Percentiles rank a stretch among this genome's conserved stretches.
These are phyloP conservation scores for Trifolium fragiferum DNA, from an alignment of 306 rosid species.

Conservation along the genomic window DNA sequence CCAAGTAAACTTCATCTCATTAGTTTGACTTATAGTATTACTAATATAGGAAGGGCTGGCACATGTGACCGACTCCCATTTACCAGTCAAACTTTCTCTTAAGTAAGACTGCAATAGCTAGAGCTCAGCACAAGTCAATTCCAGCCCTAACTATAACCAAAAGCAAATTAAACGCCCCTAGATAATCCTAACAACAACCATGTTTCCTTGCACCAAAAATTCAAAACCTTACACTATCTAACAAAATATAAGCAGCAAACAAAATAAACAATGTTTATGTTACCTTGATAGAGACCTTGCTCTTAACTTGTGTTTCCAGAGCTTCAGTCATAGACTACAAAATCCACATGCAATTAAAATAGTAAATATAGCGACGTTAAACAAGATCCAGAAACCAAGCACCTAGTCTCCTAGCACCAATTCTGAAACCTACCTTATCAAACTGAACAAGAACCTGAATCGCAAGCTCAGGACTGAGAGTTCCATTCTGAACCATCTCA, in stretches of 20 bases:
- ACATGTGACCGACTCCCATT: not conserved
- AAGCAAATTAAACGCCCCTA: not conserved
- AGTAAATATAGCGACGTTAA: not conserved
- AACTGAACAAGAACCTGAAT: conserved; percentile 95
- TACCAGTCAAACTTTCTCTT: not conserved
- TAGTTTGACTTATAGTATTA: not conserved
- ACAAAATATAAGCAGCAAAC: not conserved
- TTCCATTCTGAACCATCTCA: conserved; percentile 88
- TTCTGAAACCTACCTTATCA: conserved; percentile 64
- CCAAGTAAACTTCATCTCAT: not conserved
- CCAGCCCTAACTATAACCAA: conserved; percentile 22
- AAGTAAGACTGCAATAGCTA: not conserved
- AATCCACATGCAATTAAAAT: conserved; percentile 18
- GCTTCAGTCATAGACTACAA: conserved; percentile 92
- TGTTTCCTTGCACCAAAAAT: not conserved
- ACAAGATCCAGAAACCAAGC: not conserved
- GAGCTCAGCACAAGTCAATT: not conserved
- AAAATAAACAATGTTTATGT: not conserved
- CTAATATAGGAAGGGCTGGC: not conserved
- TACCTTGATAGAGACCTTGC: conserved; percentile 89
- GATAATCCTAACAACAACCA: not conserved
- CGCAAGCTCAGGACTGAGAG: conserved; percentile 92
- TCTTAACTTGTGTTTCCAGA: conserved; percentile 83
- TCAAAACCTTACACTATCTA: not conserved
- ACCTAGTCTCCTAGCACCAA: not conserved